Percentiles rank a stretch among this genome's conserved stretches.
phyloP scores from a whole-genome alignment of 2,329 filamentous ascomycete species.

The Hyphodiscus sp. region DNA sequence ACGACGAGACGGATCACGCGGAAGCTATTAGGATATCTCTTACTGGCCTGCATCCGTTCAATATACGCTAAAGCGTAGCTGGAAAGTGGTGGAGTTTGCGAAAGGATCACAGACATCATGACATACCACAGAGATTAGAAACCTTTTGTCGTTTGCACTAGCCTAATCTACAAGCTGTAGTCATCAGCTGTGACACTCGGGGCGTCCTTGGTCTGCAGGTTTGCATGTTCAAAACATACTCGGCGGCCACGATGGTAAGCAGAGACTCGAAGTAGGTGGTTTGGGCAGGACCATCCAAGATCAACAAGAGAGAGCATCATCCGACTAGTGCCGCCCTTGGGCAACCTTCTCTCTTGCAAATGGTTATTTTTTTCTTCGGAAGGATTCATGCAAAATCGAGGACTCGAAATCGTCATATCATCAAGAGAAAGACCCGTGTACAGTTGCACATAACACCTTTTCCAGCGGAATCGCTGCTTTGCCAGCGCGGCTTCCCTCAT shows the following conservation, averaged over 20 bases:
- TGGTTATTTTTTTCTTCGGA: too few relatives aligned
- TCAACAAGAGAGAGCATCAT: not conserved
- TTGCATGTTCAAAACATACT: not conserved
- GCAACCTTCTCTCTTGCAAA: not conserved
- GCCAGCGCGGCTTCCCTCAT: not conserved
- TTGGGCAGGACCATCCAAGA: not conserved
- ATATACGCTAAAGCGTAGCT: not conserved
- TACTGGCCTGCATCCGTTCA: not conserved
- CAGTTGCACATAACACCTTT: not conserved
- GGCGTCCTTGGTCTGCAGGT: not conserved
- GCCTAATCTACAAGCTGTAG: not conserved
- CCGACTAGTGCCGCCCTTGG: not conserved
- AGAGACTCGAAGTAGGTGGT: not conserved
- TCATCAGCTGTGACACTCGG: not conserved
- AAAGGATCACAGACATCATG: too few relatives aligned
- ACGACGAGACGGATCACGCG: not conserved
- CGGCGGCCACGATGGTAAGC: not conserved
- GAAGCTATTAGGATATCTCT: not conserved
- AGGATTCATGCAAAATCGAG: too few relatives aligned
- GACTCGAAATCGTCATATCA: too few relatives aligned
- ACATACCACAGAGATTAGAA: not conserved
- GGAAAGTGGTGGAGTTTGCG: not conserved
- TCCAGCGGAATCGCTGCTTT: not conserved
- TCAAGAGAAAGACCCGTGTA: not conserved
- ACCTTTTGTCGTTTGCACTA: not conserved